Percentiles rank a stretch among this genome's conserved stretches.
Evolutionary conservation across 768 basidiomycete species (phyloP).

Genomic region (Tulasnella sp.): DNA sequence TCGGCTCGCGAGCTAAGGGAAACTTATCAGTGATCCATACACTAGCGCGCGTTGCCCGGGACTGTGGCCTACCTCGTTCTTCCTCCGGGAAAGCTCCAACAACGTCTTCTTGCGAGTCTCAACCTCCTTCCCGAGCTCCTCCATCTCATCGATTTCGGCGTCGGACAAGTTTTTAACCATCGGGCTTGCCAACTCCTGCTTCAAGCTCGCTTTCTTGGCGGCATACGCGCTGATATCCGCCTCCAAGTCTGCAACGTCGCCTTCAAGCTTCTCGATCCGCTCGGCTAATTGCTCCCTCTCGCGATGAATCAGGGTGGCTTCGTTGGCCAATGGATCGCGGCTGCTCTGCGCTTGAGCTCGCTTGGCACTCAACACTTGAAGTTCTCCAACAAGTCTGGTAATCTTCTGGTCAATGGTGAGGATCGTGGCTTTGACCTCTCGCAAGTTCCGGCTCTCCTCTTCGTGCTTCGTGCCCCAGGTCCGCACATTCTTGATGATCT

Average conservation of each 20-base stretch:
- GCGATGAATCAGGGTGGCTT: conserved; percentile 43
- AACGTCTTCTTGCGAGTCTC: conserved; percentile 63
- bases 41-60: neutral
- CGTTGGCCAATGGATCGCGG: conserved; percentile 53
- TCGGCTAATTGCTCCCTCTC: conserved; percentile 62
- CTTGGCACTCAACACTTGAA: conserved; percentile 58
- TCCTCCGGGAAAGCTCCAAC: conserved; percentile 52
- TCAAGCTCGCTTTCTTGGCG: conserved; percentile 52
- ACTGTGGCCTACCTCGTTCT: conserved; percentile 50
- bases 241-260: conserved; percentile 57
- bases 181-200: conserved; percentile 58
- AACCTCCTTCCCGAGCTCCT: conserved; percentile 57
- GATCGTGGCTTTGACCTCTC: conserved; percentile 65
- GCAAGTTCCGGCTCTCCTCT: conserved; percentile 46
- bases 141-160: conserved; percentile 60
- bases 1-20: conserved; percentile 49
- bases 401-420: conserved; percentile 74
- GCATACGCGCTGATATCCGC: conserved; percentile 53
- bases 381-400: conserved; percentile 57
- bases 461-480: conserved; percentile 65
- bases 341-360: conserved; percentile 58
- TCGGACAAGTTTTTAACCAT: conserved; percentile 61
- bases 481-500: conserved; percentile 66
- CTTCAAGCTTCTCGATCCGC: conserved; percentile 52
- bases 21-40: neutral